Conservation (phyloP, 768 basidiomycete species). For the Brasilioporus rufonigricans region DNA sequence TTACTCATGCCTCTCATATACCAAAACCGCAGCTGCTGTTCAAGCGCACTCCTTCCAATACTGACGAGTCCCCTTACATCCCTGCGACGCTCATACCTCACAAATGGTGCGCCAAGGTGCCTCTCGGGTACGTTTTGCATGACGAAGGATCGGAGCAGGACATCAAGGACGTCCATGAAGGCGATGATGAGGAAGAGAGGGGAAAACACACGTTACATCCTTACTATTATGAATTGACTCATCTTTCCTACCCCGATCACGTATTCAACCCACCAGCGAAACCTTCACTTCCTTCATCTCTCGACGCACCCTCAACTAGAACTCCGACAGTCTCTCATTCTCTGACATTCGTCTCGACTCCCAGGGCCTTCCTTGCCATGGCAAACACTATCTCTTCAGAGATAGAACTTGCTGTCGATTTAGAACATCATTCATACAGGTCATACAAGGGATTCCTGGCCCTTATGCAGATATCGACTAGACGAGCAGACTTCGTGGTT, state of each 20-base stretch:
- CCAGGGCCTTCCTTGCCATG: slow-evolving; percentile 55
- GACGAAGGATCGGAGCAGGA: slow-evolving; percentile 27
- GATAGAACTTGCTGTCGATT: slow-evolving; percentile 87
- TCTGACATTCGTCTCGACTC: slow-evolving; percentile 68
- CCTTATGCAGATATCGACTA: slow-evolving; percentile 88
- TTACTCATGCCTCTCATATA: slow-evolving; percentile 74
- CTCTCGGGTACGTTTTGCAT: slow-evolving; percentile 62
- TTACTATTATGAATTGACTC: slow-evolving; percentile 81
- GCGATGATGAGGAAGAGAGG: slow-evolving; percentile 17
- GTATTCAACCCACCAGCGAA: slow-evolving; percentile 53
- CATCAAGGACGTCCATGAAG: slow-evolving; percentile 10
- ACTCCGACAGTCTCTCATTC: slow-evolving; percentile 28
- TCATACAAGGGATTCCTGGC: slow-evolving; percentile 87
- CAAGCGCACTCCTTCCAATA: slow-evolving; percentile 56
- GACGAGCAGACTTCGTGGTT: slow-evolving; percentile 83
- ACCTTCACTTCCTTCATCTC: slow-evolving; percentile 53
- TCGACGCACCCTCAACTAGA: slow-evolving; percentile 49
- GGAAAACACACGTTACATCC: slow-evolving; percentile 53
- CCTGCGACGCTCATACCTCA: slow-evolving; percentile 55
- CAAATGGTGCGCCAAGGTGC: slow-evolving; percentile 84
- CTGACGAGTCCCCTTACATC: slow-evolving; percentile 55
- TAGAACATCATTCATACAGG: slow-evolving; percentile 91
- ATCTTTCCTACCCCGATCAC: slow-evolving; percentile 66
- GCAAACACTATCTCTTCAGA: slow-evolving; percentile 60
- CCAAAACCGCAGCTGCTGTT: slow-evolving; percentile 83